Percentiles rank a stretch among this genome's conserved stretches.
These are phyloP conservation scores for Actinomortierella ambigua DNA, from an alignment of 371 early-diverging fungal species.

Conservation along the genomic window DNA sequence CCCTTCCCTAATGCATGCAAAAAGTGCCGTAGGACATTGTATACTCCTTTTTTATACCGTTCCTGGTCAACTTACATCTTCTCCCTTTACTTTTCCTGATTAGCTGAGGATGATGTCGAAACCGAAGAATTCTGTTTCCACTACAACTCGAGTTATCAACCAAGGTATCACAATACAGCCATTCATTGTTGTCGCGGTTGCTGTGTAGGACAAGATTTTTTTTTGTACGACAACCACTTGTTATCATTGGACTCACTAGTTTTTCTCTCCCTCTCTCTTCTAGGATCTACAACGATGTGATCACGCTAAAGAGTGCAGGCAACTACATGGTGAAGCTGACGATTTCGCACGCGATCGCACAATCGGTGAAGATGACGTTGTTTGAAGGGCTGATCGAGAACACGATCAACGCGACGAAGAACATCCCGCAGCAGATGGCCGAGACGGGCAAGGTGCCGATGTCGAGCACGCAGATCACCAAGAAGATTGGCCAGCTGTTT, in stretches of 20 bases:
- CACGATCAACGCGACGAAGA: slow-evolving; percentile 83
- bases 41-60: no score
- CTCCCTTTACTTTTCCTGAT: slow-evolving; percentile 22
- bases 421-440: slow-evolving; percentile 88
- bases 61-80: no score
- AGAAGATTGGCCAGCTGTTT: slow-evolving; percentile 79
- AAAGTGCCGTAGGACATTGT: no score
- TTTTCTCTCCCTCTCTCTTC: background rate
- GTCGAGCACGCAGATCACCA: slow-evolving; percentile 65
- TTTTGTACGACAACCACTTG: slow-evolving; percentile 84
- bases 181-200: no score
- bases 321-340: slow-evolving; percentile 86
- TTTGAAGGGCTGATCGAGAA: slow-evolving; percentile 85
- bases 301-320: slow-evolving; percentile 69
- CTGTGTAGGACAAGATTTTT: slow-evolving; percentile 92
- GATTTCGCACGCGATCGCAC: slow-evolving; percentile 86
- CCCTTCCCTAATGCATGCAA: no score
- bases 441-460: slow-evolving; percentile 78
- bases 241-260: slow-evolving; percentile 67
- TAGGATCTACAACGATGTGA: slow-evolving; percentile 59
- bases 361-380: slow-evolving; percentile 84
- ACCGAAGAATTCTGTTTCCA: slow-evolving; percentile 92
- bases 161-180: slow-evolving; percentile 66
- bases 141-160: slow-evolving; percentile 76
- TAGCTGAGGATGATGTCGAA: slow-evolving; percentile 78